Conservation (phyloP, 805 yeast species). For the Metschnikowia continentalis region DNA sequence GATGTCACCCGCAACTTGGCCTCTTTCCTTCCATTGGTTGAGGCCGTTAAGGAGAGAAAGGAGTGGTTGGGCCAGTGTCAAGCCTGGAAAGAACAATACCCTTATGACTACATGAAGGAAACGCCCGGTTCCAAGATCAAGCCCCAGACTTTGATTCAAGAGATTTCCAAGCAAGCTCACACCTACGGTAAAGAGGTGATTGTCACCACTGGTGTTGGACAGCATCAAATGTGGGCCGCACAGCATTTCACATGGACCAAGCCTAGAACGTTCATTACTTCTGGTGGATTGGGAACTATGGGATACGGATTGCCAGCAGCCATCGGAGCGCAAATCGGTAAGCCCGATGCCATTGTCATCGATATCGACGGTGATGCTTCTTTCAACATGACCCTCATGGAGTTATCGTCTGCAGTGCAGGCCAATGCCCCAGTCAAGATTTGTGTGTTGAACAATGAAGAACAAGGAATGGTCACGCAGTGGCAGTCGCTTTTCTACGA, state of each 20-base stretch:
- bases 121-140: slow-evolving; percentile 76
- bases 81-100: slow-evolving; percentile 83
- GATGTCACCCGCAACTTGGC: slow-evolving; percentile 81
- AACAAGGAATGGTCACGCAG: slow-evolving; percentile 99
- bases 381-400: slow-evolving; percentile 96
- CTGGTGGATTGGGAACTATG: slow-evolving; percentile 99
- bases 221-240: slow-evolving; percentile 99
- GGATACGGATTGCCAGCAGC: slow-evolving; percentile 97
- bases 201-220: slow-evolving; percentile 98
- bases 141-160: slow-evolving; percentile 87
- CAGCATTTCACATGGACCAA: slow-evolving; percentile 92
- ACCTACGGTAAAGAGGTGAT: slow-evolving; percentile 68
- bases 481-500: slow-evolving; percentile 98
- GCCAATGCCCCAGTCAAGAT: slow-evolving; percentile 88
- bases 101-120: slow-evolving; percentile 77
- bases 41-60: slow-evolving; percentile 60
- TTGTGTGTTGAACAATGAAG: slow-evolving; percentile 90
- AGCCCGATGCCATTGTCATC: slow-evolving; percentile 90
- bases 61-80: slow-evolving; percentile 75
- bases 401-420: slow-evolving; percentile 91
- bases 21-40: slow-evolving; percentile 65
- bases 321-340: slow-evolving; percentile 96
- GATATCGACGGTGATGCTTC: slow-evolving; percentile 99
- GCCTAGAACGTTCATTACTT: slow-evolving; percentile 93
- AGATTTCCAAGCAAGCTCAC: slow-evolving; percentile 67